Evolutionary conservation across 208 protist genomes (phyloP).

Genomic region (Leishmania gerbilli): DNA sequence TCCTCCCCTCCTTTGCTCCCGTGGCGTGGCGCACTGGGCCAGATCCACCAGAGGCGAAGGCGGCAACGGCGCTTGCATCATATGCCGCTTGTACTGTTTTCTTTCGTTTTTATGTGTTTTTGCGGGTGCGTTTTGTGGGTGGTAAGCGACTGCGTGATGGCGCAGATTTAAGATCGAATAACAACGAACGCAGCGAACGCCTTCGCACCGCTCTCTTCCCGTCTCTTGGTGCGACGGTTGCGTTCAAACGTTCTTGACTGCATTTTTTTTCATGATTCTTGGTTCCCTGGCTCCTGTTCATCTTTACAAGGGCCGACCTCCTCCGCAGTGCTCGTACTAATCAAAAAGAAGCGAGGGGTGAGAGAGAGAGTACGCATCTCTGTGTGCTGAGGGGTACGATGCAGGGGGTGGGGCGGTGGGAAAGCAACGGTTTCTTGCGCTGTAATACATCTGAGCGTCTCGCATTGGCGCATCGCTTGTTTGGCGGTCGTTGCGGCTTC

Average conservation of each 20-base stretch:
- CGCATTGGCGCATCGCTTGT: not conserved
- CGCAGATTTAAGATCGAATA: constrained; percentile 1
- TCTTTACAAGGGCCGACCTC: too few relatives aligned
- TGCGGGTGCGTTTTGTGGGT: too few relatives aligned
- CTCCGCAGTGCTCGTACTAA: too few relatives aligned
- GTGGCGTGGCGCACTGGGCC: not conserved
- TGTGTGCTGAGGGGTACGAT: too few relatives aligned
- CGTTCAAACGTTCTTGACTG: not conserved
- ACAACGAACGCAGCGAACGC: not conserved
- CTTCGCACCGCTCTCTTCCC: not conserved
- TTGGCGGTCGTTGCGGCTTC: not conserved
- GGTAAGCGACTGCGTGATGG: not conserved
- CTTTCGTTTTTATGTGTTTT: not conserved
- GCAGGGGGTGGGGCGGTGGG: too few relatives aligned
- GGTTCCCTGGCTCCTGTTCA: too few relatives aligned
- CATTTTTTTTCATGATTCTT: not conserved
- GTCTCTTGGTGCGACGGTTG: not conserved
- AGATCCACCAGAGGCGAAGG: not conserved
- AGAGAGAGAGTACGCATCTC: too few relatives aligned
- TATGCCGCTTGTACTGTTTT: not conserved
- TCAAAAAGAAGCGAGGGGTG: too few relatives aligned
- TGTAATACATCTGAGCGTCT: not conserved
- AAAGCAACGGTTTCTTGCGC: too few relatives aligned
- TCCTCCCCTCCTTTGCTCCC: not conserved
- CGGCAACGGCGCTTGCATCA: too few relatives aligned